phyloP scores from a whole-genome alignment of 768 basidiomycete species.

The Russula compacta region DNA sequence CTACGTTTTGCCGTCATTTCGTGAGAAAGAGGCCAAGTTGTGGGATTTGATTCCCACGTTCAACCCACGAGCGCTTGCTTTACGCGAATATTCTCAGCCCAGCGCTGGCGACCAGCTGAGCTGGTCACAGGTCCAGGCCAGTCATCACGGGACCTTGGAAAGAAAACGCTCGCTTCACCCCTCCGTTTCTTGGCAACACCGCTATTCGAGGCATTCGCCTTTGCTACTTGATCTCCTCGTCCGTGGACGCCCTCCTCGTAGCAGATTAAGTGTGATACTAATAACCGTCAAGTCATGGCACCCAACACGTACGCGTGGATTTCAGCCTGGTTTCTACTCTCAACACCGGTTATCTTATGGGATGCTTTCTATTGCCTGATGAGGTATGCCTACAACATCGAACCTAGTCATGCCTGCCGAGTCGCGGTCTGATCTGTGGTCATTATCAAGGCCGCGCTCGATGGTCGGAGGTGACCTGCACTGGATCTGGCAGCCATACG shows the following conservation, averaged over 20 bases:
- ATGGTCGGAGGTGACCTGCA: slow-evolving; percentile 84
- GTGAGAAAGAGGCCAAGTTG: no score
- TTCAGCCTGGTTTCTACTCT: slow-evolving; percentile 40
- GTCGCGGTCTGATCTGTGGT: not conserved
- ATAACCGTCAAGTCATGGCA: slow-evolving; percentile 18
- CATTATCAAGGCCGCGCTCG: slow-evolving; percentile 57
- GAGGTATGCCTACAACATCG: slow-evolving; percentile 41
- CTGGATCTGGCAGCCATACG: slow-evolving; percentile 87
- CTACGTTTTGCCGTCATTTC: no score
- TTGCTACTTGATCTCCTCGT: not conserved
- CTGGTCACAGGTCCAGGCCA: no score
- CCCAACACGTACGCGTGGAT: slow-evolving; percentile 23
- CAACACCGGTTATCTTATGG: slow-evolving; percentile 61
- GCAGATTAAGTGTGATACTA: not conserved
- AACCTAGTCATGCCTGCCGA: not conserved
- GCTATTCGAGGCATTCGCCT: no score
- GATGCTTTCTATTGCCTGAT: slow-evolving; percentile 76
- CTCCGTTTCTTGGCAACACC: no score
- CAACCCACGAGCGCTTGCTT: no score
- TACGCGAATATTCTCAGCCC: no score
- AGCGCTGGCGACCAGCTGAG: no score
- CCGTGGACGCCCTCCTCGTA: not conserved
- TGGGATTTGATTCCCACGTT: no score
- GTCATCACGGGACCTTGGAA: not conserved
- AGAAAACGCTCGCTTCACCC: no score